Evolutionary conservation across 2,329 filamentous ascomycete genomes (phyloP).

Genomic region (Epichloe scottii): DNA sequence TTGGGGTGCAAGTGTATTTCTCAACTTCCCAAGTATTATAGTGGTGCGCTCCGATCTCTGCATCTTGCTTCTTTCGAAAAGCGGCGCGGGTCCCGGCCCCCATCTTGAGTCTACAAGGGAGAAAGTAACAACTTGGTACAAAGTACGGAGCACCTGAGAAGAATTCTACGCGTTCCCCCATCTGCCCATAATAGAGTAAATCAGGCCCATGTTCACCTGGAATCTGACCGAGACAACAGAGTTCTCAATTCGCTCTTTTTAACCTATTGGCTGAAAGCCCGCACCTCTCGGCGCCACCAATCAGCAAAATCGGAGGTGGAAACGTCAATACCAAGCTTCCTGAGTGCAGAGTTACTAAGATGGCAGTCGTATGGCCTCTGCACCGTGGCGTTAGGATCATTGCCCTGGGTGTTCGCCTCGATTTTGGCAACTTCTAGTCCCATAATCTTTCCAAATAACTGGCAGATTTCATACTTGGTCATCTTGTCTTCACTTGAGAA

Average conservation of each 20-base stretch:
- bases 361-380: conserved; percentile 82
- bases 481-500: conserved; percentile 77
- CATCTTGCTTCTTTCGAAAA: not conserved
- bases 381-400: conserved; percentile 57
- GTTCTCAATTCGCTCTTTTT: not conserved
- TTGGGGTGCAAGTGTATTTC: not conserved
- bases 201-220: not conserved
- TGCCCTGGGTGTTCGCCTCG: conserved; percentile 55
- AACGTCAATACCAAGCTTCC: conserved; percentile 62
- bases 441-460: conserved; percentile 67
- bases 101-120: not conserved
- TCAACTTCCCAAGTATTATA: not conserved
- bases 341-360: conserved; percentile 62
- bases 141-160: not conserved
- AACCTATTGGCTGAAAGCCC: conserved; percentile 42
- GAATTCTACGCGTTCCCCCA: not conserved
- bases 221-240: not conserved
- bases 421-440: conserved; percentile 58
- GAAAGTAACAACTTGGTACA: too few species aligned
- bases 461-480: conserved; percentile 85
- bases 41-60: not conserved
- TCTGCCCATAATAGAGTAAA: not conserved
- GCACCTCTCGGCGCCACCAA: conserved; percentile 64
- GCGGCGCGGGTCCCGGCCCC: not conserved
- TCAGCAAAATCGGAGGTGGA: conserved; percentile 60